Conservation (phyloP, 306 rosid genomes). For the Vigna angularis region DNA sequence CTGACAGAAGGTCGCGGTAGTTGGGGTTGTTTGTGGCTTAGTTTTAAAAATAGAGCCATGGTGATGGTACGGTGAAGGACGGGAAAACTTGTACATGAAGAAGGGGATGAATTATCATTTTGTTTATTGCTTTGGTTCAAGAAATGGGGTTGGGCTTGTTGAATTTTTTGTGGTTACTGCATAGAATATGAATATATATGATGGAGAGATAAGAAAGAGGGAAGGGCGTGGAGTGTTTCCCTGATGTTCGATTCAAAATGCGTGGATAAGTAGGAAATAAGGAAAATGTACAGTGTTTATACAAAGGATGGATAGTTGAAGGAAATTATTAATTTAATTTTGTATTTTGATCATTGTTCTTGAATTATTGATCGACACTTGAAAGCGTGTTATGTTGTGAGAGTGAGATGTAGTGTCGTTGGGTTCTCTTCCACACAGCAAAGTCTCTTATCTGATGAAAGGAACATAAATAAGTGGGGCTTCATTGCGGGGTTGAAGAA, state of each 20-base stretch:
- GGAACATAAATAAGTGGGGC: conserved; percentile 38
- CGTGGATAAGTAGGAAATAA: conserved; percentile 57
- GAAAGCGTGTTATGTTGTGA: not conserved
- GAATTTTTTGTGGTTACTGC: conserved; percentile 57
- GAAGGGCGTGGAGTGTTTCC: conserved; percentile 55
- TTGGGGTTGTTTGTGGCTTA: conserved; percentile 60
- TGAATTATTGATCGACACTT: conserved; percentile 27
- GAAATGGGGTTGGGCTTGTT: conserved; percentile 43
- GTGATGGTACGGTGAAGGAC: conserved; percentile 34
- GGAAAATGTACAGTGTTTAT: conserved; percentile 70
- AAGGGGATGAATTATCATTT: conserved; percentile 36
- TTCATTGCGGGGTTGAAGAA: conserved; percentile 28
- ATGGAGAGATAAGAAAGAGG: conserved; percentile 59
- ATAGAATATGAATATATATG: conserved; percentile 53
- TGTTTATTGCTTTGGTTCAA: not conserved
- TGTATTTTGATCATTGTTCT: not conserved
- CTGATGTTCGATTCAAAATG: conserved; percentile 53
- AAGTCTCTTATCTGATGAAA: conserved; percentile 28
- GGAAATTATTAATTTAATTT: conserved; percentile 2
- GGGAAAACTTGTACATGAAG: conserved; percentile 57
- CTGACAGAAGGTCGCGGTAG: conserved; percentile 34
- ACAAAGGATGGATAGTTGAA: conserved; percentile 48
- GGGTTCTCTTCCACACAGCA: not conserved
- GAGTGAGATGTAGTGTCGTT: conserved; percentile 21
- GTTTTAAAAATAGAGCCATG: conserved; percentile 64